These are phyloP conservation scores for Alternaria sp. DNA, from an alignment of 2,329 filamentous ascomycete species.

Conservation along the genomic window DNA sequence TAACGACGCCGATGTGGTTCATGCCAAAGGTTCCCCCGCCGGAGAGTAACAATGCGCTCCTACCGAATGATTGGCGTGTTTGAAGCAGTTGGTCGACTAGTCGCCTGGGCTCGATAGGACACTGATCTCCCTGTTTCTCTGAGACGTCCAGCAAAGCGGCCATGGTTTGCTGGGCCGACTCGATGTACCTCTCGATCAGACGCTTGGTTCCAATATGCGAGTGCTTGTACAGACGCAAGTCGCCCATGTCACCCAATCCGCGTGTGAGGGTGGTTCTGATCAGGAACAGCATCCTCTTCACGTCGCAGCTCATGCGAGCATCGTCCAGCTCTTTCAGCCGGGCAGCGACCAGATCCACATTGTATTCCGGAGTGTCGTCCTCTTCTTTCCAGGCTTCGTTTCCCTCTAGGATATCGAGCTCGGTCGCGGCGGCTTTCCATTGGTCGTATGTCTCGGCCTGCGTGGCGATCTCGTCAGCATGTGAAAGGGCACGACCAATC, in stretches of 20 bases:
- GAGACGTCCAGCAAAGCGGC: slow-evolving; percentile 70
- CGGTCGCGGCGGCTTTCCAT: slow-evolving; percentile 77
- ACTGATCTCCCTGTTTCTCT: slow-evolving; percentile 55
- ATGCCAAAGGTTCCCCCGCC: slow-evolving; percentile 91
- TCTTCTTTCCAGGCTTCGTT: slow-evolving; percentile 83
- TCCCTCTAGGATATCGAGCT: slow-evolving; percentile 79
- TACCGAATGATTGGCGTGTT: slow-evolving; percentile 80
- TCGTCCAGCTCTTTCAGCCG: slow-evolving; percentile 77
- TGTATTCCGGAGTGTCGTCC: slow-evolving; percentile 71
- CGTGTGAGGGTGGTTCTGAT: slow-evolving; percentile 81
- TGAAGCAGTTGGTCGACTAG: slow-evolving; percentile 73
- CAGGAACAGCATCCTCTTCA: slow-evolving; percentile 78
- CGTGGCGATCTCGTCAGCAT: slow-evolving; percentile 28
- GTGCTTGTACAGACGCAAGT: slow-evolving; percentile 80
- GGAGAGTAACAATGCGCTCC: slow-evolving; percentile 81
- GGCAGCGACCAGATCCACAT: slow-evolving; percentile 70
- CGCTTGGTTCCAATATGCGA: slow-evolving; percentile 85
- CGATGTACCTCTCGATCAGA: slow-evolving; percentile 85
- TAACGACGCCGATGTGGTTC: slow-evolving; percentile 88
- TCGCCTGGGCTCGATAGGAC: slow-evolving; percentile 64
- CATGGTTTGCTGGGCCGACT: slow-evolving; percentile 77
- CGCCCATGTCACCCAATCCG: slow-evolving; percentile 85
- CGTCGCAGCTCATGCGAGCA: slow-evolving; percentile 73
- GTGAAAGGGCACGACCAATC: slow-evolving; percentile 28
- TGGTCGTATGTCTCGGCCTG: slow-evolving; percentile 72